Base-by-base conservation (phyloP, 768 basidiomycete species). In the Mycena rebaudengoi region DNA sequence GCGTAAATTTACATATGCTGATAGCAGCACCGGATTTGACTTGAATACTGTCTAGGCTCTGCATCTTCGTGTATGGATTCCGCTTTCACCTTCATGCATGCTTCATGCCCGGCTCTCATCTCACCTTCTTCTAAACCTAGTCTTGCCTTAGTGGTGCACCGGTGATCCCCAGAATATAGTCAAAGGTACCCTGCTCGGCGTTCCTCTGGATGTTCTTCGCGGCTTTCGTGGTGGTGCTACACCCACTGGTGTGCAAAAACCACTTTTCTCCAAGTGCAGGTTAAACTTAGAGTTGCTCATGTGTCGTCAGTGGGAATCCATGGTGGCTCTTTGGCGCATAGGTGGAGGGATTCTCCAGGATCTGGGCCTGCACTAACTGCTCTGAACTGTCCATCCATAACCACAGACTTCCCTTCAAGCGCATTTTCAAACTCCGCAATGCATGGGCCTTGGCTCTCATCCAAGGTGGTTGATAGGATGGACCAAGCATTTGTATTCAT, bases 131-230 rank as follows among this genome's bases (percentile, higher is more conserved):
- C 46, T 16, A 10, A 16, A 53, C 48, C 1, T 58, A 57, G 21
- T 41, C n/a, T n/a, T n/a, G n/a, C n/a, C n/a, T n/a, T n/a, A n/a
- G n/a, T n/a, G n/a, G 43, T 13, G 29, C 55, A 51, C 60, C 60
- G 58, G 64, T 49, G 4, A 55, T 60, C 7, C 58, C 64, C 2
- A 37, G 50, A 35, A 65, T 65, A n/a, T 65, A 52, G 57, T 59
- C 56, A 4, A 65, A 65, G 32, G 53, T 43, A n/a, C 48, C 55
- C 16, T 50, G 60, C 26, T n/a, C 55, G 8, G 49, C 64, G n/a
- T 53, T 60, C 41, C 16, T 60, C 4, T 65, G 64, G 64, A 60
- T 52, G n/a, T 65, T 65, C 51, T n/a, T 54, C 8, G 64, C 64
- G 2, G 52, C 52, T 1, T 52, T 52, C 50, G 48, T 65, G 25